phyloP scores from a whole-genome alignment of 179 eudicot species.

The Sideroxylon spinosum region DNA sequence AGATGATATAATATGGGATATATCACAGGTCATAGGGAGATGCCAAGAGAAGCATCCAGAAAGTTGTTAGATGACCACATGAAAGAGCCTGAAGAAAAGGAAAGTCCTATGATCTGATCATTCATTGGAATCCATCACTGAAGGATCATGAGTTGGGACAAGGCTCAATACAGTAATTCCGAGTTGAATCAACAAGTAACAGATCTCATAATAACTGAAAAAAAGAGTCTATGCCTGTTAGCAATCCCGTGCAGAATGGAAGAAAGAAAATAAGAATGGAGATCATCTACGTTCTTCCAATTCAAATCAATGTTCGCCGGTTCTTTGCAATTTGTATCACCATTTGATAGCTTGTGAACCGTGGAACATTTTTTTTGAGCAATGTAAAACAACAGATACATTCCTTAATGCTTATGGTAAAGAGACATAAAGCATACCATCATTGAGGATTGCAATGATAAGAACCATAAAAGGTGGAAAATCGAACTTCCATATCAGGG shows the following conservation, averaged over 20 bases:
- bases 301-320: neutral
- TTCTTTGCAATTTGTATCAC: neutral
- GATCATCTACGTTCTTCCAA: no score
- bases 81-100: neutral
- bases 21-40: neutral
- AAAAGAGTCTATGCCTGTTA: no score
- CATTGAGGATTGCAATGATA: constrained; percentile 68
- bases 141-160: no score
- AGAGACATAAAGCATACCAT: constrained; percentile 28
- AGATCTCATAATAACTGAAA: no score
- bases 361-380: neutral
- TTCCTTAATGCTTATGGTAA: neutral
- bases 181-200: no score
- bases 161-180: no score
- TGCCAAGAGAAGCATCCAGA: neutral
- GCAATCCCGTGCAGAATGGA: no score
- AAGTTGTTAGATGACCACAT: neutral
- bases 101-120: neutral
- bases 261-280: no score
- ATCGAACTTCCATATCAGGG: constrained; percentile 65
- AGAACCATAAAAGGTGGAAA: constrained; percentile 74
- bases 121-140: no score
- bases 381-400: neutral
- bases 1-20: neutral
- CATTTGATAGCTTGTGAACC: neutral